Conservation (phyloP, 345 rosid species). For the Capsella bursapastoris region DNA sequence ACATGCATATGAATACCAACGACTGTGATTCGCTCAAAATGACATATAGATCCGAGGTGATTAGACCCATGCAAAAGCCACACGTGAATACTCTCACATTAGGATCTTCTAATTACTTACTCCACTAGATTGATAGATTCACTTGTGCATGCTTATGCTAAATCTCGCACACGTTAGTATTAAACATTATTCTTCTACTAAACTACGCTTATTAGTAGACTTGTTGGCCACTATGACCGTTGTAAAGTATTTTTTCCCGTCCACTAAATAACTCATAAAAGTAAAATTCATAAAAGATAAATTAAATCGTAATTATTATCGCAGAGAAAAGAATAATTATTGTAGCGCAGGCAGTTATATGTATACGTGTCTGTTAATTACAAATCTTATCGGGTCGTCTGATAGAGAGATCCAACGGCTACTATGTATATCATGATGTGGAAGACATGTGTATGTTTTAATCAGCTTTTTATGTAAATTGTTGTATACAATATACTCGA, state of each 20-base stretch:
- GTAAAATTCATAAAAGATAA: too few relatives aligned
- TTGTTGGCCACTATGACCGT: too few relatives aligned
- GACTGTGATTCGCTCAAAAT: slow-evolving; percentile 39
- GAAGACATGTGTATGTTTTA: too few relatives aligned
- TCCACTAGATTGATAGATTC: slow-evolving; percentile 23
- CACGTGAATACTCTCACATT: slow-evolving; percentile 51
- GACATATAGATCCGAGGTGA: slow-evolving; percentile 8
- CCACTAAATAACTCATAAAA: too few relatives aligned
- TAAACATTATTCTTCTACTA: rapidly evolving
- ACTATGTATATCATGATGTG: not conserved
- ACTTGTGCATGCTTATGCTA: slow-evolving; percentile 24
- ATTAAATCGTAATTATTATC: too few relatives aligned
- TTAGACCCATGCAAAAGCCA: slow-evolving; percentile 33
- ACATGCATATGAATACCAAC: slow-evolving; percentile 21
- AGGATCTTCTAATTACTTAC: slow-evolving; percentile 42
- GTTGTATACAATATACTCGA: too few relatives aligned
- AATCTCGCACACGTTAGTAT: slow-evolving; percentile 21
- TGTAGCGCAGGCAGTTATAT: too few relatives aligned
- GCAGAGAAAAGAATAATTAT: too few relatives aligned
- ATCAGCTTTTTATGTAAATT: too few relatives aligned
- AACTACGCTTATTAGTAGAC: too few relatives aligned
- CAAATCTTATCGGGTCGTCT: not conserved
- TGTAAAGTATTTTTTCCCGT: too few relatives aligned
- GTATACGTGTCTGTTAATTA: not conserved
- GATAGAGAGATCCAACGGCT: slow-evolving; percentile 23